Conservation (phyloP, 1,284 basidiomycete species). For the Apiotrichum montevideense region DNA sequence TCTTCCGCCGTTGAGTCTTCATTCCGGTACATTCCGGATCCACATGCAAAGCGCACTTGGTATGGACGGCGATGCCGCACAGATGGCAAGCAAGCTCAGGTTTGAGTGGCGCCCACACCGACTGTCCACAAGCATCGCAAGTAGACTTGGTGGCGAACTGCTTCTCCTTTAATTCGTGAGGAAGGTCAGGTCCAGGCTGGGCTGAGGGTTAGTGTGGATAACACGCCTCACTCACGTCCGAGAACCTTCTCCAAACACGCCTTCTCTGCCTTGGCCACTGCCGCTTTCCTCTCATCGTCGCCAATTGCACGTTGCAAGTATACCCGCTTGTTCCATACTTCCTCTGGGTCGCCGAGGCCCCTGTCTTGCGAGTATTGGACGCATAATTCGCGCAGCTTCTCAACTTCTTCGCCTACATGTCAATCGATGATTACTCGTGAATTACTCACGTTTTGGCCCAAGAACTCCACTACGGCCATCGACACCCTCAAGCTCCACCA, state of each 20-base stretch:
- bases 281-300: conserved; percentile 11
- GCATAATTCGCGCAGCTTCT: conserved; percentile 6
- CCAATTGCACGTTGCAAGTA: conserved; percentile 14
- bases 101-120: conserved; percentile 16
- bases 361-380: conserved; percentile 7
- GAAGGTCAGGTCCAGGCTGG: conserved; percentile 12
- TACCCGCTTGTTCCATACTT: conserved; percentile 18
- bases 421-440: too few relatives aligned
- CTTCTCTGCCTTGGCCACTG: conserved; percentile 17
- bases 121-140: conserved; percentile 18
- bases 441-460: conserved; percentile 7
- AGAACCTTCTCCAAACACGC: conserved; percentile 15
- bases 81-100: conserved; percentile 13
- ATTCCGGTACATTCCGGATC: conserved; percentile 17
- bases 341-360: conserved; percentile 18
- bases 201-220: conserved; percentile 2
- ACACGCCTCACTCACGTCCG: conserved; percentile 7
- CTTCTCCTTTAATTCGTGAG: conserved; percentile 21
- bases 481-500: conserved; percentile 5
- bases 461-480: conserved; percentile 5
- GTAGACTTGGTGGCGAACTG: conserved; percentile 11
- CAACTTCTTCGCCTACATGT: conserved; percentile 6
- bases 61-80: conserved; percentile 19
- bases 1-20: conserved; percentile 6
- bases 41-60: conserved; percentile 15